Conservation (phyloP, 108 stramenopile genomes). For the Fistulifera solaris region DNA sequence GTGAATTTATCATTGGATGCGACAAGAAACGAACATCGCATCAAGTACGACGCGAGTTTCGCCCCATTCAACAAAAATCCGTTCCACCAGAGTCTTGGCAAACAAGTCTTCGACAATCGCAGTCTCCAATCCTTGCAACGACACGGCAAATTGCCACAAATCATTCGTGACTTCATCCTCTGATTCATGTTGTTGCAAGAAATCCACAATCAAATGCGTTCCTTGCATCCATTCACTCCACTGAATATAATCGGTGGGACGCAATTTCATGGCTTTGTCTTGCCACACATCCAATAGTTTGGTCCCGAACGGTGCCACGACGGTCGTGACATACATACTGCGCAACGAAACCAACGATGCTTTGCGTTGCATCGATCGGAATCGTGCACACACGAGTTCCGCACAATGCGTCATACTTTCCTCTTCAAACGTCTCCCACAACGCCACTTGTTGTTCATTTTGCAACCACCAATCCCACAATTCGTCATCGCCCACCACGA, state of each 20-base stretch:
- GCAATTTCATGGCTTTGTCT: constrained; percentile 44
- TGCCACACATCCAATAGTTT: constrained; percentile 63
- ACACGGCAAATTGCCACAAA: constrained; percentile 47
- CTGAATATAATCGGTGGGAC: constrained; percentile 21
- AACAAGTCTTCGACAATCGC: constrained; percentile 70
- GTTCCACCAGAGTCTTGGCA: constrained; percentile 48
- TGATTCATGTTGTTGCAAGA: constrained; percentile 13
- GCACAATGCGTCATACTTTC: constrained; percentile 26
- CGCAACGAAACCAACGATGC: constrained; percentile 34
- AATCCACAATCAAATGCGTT: constrained; percentile 37
- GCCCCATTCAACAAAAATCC: constrained; percentile 62
- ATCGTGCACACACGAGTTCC: constrained; percentile 57
- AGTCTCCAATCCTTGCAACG: constrained; percentile 44
- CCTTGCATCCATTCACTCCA: constrained; percentile 72
- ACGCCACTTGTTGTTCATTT: constrained; percentile 55
- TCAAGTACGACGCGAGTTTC: constrained; percentile 63
- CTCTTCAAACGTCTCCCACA: constrained; percentile 30
- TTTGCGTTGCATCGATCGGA: constrained; percentile 56
- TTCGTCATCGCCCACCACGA: constrained; percentile 39
- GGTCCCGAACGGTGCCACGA: constrained; percentile 54
- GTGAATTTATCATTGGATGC: constrained; percentile 3
- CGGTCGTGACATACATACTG: constrained; percentile 37
- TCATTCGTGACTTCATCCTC: constrained; percentile 20
- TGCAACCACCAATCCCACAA: constrained; percentile 65
- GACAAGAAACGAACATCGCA: constrained; percentile 53